A percentile compares a stretch with the other conserved stretches of the same genome.
These are phyloP conservation scores for Blakeslea trispora DNA, from an alignment of 371 early-diverging fungal genomes.

Conservation along the genomic window DNA sequence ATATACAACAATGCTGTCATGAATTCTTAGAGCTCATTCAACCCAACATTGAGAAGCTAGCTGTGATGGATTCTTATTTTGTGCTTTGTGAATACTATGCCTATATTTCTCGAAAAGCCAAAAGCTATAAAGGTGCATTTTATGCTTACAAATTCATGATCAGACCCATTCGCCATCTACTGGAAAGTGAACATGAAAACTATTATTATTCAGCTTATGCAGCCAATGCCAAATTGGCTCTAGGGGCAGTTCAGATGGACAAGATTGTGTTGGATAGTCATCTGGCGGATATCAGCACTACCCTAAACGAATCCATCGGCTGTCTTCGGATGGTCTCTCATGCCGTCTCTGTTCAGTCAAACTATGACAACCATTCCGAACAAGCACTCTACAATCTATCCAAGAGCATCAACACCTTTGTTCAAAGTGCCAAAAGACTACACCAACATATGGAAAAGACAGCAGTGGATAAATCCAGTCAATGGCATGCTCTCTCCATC, in stretches of 20 bases:
- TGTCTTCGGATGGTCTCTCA: conserved; percentile 15
- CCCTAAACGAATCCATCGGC: conserved; percentile 23
- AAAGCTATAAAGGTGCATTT: conserved; percentile 29
- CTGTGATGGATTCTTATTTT: conserved; percentile 39
- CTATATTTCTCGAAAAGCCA: conserved; percentile 37
- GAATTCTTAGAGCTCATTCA: conserved; percentile 20
- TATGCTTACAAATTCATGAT: conserved; percentile 37
- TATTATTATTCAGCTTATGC: conserved; percentile 41
- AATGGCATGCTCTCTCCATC: conserved; percentile 15
- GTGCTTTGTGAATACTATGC: conserved; percentile 41
- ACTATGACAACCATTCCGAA: conserved; percentile 16
- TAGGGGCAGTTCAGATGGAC: conserved; percentile 36
- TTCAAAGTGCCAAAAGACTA: conserved; percentile 20
- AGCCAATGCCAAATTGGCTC: conserved; percentile 32
- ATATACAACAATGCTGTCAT: conserved; percentile 27
- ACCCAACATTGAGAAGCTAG: conserved; percentile 17
- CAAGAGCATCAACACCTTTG: conserved; percentile 31
- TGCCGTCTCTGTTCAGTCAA: not conserved
- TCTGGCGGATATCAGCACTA: conserved; percentile 24
- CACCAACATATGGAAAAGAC: conserved; percentile 22
- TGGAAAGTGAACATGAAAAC: conserved; percentile 9
- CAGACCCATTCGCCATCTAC: conserved; percentile 18
- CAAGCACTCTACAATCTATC: conserved; percentile 27
- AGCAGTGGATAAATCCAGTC: conserved; percentile 18
- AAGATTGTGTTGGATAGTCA: conserved; percentile 20